Evolutionary conservation across 2,329 filamentous ascomycete species (phyloP).

Genomic region (Penicillium sp.): DNA sequence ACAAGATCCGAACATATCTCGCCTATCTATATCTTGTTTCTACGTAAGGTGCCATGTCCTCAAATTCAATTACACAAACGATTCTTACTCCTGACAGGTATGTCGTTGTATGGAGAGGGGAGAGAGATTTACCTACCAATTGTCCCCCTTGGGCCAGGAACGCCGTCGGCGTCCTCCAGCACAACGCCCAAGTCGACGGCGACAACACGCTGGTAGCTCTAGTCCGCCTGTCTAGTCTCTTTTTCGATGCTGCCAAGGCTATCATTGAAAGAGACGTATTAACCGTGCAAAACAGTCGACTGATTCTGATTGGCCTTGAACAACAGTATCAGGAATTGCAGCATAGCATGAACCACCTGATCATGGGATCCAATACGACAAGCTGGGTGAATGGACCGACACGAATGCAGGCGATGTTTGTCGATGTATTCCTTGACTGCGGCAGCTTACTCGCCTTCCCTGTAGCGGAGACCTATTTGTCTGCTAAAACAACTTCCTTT

Average conservation of each 20-base stretch:
- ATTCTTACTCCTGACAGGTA: neutral
- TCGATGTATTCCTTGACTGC: slow-evolving; percentile 12
- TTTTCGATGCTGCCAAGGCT: slow-evolving; percentile 1
- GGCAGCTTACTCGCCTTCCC: slow-evolving; percentile 8
- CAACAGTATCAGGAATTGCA: slow-evolving; percentile 7
- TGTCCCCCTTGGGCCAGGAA: neutral
- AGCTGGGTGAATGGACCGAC: neutral
- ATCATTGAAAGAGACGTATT: neutral
- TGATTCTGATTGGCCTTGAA: slow-evolving; percentile 6
- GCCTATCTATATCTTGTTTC: slow-evolving; percentile 11
- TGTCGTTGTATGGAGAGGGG: slow-evolving; percentile 5
- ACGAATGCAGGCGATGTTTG: slow-evolving; percentile 12
- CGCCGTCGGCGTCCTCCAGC: slow-evolving; percentile 4
- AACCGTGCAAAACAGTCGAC: neutral
- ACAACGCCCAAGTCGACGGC: slow-evolving; percentile 6
- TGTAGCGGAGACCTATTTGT: slow-evolving; percentile 3
- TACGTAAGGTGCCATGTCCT: slow-evolving; percentile 1
- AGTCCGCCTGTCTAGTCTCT: slow-evolving; percentile 5
- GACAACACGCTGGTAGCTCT: slow-evolving; percentile 10
- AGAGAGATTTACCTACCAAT: neutral
- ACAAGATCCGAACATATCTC: slow-evolving; percentile 13
- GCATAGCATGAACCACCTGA: neutral
- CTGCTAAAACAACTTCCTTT: neutral
- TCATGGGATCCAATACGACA: neutral
- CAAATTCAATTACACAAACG: neutral